Percentiles rank a stretch among this genome's conserved stretches.
Evolutionary conservation across 768 basidiomycete species (phyloP).

Genomic region (Termitomyces heimii): DNA sequence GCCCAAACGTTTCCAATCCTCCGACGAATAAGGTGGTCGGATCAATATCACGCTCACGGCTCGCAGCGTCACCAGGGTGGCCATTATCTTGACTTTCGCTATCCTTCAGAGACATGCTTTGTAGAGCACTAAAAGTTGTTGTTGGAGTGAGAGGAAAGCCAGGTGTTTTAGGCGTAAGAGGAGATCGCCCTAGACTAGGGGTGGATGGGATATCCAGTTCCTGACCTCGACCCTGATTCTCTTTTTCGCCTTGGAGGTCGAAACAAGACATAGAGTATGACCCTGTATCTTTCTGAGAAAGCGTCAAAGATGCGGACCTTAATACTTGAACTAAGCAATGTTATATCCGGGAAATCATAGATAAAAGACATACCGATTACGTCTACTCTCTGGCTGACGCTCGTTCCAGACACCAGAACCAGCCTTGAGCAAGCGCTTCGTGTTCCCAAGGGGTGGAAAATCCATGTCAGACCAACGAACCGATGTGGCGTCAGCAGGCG

Average conservation of each 20-base stretch:
- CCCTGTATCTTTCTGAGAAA: slow-evolving; percentile 4
- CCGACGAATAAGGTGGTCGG: slow-evolving; percentile 73
- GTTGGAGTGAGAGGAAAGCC: slow-evolving; percentile 47
- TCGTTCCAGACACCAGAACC: slow-evolving; percentile 23
- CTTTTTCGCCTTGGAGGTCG: slow-evolving; percentile 2
- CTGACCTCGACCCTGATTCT: slow-evolving; percentile 21
- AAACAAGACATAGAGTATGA: slow-evolving; percentile 2
- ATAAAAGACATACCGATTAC: slow-evolving; percentile 3
- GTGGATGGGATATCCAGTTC: slow-evolving; percentile 37
- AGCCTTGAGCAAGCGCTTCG: slow-evolving; percentile 16
- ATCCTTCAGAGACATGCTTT: slow-evolving; percentile 20
- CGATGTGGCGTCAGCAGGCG: background rate
- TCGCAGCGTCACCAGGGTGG: slow-evolving; percentile 10
- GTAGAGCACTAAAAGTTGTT: slow-evolving; percentile 28
- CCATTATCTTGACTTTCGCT: slow-evolving; percentile 18
- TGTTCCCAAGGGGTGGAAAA: slow-evolving; percentile 29
- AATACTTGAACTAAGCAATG: background rate
- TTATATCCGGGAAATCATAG: background rate
- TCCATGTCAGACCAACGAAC: slow-evolving; percentile 28
- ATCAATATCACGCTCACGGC: slow-evolving; percentile 43
- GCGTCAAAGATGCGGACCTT: slow-evolving; percentile 12
- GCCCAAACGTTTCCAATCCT: slow-evolving; percentile 60
- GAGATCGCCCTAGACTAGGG: slow-evolving; percentile 41
- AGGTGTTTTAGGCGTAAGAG: slow-evolving; percentile 45
- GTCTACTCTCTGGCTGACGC: slow-evolving; percentile 6